phyloP scores from a whole-genome alignment of 2,329 filamentous ascomycete genomes.

The Aureobasidium lini region DNA sequence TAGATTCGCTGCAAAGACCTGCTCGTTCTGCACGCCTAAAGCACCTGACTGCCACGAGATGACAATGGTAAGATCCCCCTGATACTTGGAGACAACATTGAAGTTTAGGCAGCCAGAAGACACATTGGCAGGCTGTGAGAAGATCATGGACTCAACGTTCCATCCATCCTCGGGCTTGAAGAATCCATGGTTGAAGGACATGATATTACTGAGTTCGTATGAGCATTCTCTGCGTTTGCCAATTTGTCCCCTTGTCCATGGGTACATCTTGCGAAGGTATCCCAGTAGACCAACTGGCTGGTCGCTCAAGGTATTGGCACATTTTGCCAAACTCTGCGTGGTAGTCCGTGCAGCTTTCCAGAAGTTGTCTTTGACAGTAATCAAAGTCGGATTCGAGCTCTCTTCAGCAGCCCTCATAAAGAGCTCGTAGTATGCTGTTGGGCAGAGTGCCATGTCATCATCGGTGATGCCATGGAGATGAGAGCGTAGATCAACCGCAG shows the following conservation, averaged over 20 bases:
- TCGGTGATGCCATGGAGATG: constrained; percentile 24
- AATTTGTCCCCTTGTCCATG: constrained; percentile 35
- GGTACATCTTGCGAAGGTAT: constrained; percentile 34
- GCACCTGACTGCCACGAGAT: constrained; percentile 39
- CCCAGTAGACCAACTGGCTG: constrained; percentile 38
- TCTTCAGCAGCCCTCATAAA: constrained; percentile 17
- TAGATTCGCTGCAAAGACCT: constrained; percentile 18
- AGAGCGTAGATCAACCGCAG: constrained; percentile 36
- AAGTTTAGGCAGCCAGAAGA: constrained; percentile 33
- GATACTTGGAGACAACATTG: constrained; percentile 35
- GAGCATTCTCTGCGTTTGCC: constrained; percentile 33
- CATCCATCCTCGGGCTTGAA: constrained; percentile 4
- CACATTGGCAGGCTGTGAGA: constrained; percentile 38
- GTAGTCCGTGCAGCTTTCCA: constrained; percentile 31
- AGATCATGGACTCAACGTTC: constrained; percentile 31
- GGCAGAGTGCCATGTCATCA: constrained; percentile 29
- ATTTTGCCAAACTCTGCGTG: constrained; percentile 28
- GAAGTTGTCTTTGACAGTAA: not conserved
- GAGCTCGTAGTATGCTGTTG: constrained; percentile 25
- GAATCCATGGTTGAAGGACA: constrained; percentile 27
- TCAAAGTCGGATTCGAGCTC: too few relatives aligned
- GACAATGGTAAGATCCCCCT: constrained; percentile 32
- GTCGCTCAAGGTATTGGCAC: constrained; percentile 28
- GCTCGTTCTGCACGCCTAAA: constrained; percentile 31
- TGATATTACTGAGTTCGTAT: constrained; percentile 42